These are phyloP conservation scores for Pichia sp. DNA, from an alignment of 1,139 yeast species.

Conservation along the genomic window DNA sequence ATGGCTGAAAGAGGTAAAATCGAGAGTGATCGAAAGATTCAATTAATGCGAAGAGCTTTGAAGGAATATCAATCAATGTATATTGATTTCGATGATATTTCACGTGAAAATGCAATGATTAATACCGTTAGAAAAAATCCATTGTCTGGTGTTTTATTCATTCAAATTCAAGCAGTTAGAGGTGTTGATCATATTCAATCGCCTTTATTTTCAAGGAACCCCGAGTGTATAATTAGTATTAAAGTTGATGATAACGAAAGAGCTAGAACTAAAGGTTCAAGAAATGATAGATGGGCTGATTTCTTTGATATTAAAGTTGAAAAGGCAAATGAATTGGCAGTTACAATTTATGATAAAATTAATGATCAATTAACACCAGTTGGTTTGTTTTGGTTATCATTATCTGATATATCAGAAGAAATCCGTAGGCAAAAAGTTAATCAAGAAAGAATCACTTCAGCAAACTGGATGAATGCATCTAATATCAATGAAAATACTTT, in stretches of 20 bases:
- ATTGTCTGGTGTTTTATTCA: slow-evolving; percentile 67
- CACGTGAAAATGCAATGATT: slow-evolving; percentile 56
- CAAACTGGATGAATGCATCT: slow-evolving; percentile 80
- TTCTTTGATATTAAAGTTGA: slow-evolving; percentile 75
- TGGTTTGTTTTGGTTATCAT: slow-evolving; percentile 86
- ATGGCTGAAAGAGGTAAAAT: slow-evolving; percentile 85
- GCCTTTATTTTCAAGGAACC: slow-evolving; percentile 66
- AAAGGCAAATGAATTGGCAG: slow-evolving; percentile 85
- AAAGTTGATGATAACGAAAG: slow-evolving; percentile 72
- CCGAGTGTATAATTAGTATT: slow-evolving; percentile 71
- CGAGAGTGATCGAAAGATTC: slow-evolving; percentile 83
- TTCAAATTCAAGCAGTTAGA: slow-evolving; percentile 67
- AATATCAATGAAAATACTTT: slow-evolving; percentile 21
- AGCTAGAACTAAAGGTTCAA: slow-evolving; percentile 67
- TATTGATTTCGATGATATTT: slow-evolving; percentile 59
- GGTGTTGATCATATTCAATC: slow-evolving; percentile 92
- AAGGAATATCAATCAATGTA: slow-evolving; percentile 88
- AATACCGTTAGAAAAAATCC: slow-evolving; percentile 77
- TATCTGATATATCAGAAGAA: slow-evolving; percentile 90
- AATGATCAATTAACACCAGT: slow-evolving; percentile 71
- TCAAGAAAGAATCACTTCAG: slow-evolving; percentile 62
- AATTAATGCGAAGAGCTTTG: slow-evolving; percentile 72
- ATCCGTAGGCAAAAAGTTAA: slow-evolving; percentile 85
- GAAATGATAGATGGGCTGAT: slow-evolving; percentile 82
- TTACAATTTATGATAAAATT: slow-evolving; percentile 76